Evolutionary conservation across 176 grass and related monocot species (phyloP).

Genomic region (Miscanthus lutarioriparius): DNA sequence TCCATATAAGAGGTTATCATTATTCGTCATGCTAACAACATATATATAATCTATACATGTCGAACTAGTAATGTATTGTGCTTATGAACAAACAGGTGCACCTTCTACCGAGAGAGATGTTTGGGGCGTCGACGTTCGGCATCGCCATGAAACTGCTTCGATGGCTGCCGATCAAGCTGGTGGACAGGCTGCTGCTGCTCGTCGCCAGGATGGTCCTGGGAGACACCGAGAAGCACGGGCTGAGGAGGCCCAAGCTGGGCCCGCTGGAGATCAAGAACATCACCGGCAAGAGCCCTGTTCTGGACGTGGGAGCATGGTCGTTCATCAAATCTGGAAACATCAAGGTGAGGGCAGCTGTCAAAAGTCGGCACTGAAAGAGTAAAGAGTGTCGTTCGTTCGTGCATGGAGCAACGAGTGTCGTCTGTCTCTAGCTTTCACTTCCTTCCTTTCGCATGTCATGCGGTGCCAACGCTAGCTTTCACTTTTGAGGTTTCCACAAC

Average conservation of each 20-base stretch:
- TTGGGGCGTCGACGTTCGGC: slow-evolving; percentile 72
- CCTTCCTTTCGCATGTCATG: slow-evolving; percentile 22
- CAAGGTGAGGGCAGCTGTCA: slow-evolving; percentile 57
- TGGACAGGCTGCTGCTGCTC: slow-evolving; percentile 65
- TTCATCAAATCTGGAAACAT: slow-evolving; percentile 80
- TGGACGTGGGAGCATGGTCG: slow-evolving; percentile 84
- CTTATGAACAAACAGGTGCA: slow-evolving; percentile 57
- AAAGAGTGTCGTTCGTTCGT: not conserved
- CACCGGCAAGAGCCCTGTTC: slow-evolving; percentile 90
- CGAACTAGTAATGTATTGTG: not conserved
- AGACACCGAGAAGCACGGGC: slow-evolving; percentile 71
- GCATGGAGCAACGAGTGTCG: not conserved
- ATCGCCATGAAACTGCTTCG: slow-evolving; percentile 70
- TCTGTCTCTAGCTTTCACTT: not conserved
- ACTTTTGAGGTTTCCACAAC: slow-evolving; percentile 44
- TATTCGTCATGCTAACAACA: too few relatives aligned
- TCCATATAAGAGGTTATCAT: too few relatives aligned
- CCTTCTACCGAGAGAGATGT: slow-evolving; percentile 86
- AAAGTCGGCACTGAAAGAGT: not conserved
- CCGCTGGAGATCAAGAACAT: slow-evolving; percentile 80
- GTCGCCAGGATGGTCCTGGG: slow-evolving; percentile 63
- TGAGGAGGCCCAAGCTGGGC: slow-evolving; percentile 79
- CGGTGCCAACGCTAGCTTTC: slow-evolving; percentile 32
- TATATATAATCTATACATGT: too few relatives aligned
- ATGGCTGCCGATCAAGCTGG: slow-evolving; percentile 73